Evolutionary conservation across 2,329 filamentous ascomycete genomes (phyloP).

Genomic region (Cytospora piceae): DNA sequence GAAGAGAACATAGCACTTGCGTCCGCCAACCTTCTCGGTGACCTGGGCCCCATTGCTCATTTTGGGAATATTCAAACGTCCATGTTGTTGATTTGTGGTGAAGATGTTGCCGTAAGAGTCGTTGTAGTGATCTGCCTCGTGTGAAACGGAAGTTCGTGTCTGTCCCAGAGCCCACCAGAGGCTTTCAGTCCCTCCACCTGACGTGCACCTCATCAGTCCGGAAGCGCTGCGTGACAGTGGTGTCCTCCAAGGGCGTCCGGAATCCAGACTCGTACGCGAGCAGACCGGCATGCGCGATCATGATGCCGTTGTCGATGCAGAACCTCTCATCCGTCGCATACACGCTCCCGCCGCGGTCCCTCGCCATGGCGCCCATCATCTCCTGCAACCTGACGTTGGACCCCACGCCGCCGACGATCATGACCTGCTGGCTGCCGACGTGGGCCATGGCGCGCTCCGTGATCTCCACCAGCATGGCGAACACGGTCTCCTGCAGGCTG

Average conservation of each 20-base stretch:
- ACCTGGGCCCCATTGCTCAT: background rate
- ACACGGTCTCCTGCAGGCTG: constrained; percentile 92
- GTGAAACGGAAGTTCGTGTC: background rate
- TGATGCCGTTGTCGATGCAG: constrained; percentile 99
- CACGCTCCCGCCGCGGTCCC: constrained; percentile 83
- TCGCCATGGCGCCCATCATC: constrained; percentile 98
- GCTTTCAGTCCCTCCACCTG: constrained; percentile 69
- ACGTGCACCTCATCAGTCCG: constrained; percentile 82
- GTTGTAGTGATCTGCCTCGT: background rate
- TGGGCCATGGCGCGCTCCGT: constrained; percentile 99
- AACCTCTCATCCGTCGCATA: constrained; percentile 97
- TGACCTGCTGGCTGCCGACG: constrained; percentile 85
- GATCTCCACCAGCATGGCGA: constrained; percentile 96
- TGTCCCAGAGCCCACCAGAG: background rate
- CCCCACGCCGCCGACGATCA: constrained; percentile 94
- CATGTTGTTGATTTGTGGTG: background rate
- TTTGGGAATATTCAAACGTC: background rate
- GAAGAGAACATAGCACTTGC: background rate
- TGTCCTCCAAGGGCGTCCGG: constrained; percentile 75
- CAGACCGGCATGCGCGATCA: constrained; percentile 97
- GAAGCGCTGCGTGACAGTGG: constrained; percentile 82
- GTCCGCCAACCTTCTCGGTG: background rate
- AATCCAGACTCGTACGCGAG: constrained; percentile 84
- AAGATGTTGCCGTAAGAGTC: background rate
- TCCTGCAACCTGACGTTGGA: constrained; percentile 93